Conservation (phyloP, 352 stramenopile genomes). For the Pythium dissimile region DNA sequence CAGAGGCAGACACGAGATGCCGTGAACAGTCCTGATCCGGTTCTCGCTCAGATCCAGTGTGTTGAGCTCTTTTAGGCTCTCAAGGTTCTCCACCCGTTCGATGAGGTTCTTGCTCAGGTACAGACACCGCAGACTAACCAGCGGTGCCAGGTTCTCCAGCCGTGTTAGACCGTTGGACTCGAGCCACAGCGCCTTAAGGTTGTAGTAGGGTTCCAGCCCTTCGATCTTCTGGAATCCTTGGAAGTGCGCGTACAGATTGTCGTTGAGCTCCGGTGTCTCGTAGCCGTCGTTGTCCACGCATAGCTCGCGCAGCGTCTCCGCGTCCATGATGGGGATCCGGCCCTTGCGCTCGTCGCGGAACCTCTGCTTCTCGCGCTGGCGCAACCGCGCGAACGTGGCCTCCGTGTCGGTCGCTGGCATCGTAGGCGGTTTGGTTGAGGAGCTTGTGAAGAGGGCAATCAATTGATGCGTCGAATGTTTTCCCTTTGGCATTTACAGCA, state of each 20-base stretch:
- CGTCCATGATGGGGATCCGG: constrained; percentile 85
- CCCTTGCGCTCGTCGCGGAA: constrained; percentile 65
- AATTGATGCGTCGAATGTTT: too few relatives aligned
- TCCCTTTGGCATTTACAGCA: too few relatives aligned
- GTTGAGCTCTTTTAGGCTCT: constrained; percentile 72
- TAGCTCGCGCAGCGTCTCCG: constrained; percentile 74
- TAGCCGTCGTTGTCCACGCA: constrained; percentile 93
- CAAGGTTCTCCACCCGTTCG: constrained; percentile 66
- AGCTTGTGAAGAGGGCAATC: too few relatives aligned
- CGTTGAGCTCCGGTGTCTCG: constrained; percentile 93
- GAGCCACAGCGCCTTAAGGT: constrained; percentile 94
- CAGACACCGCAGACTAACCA: constrained; percentile 86
- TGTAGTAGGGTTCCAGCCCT: constrained; percentile 92
- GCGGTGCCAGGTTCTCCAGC: constrained; percentile 76
- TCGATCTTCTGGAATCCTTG: constrained; percentile 93
- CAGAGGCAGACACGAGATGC: constrained; percentile 68
- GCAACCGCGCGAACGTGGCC: constrained; percentile 50
- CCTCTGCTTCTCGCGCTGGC: constrained; percentile 63
- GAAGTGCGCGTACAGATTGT: constrained; percentile 93
- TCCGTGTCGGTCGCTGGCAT: constrained; percentile 42
- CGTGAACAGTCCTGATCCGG: constrained; percentile 75
- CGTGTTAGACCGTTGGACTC: constrained; percentile 92
- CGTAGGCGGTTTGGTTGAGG: background rate
- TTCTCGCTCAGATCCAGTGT: constrained; percentile 94
- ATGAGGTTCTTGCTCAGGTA: constrained; percentile 95